phyloP scores from a whole-genome alignment of 1,284 basidiomycete species.

The Phellopilus nigrolimitatus region DNA sequence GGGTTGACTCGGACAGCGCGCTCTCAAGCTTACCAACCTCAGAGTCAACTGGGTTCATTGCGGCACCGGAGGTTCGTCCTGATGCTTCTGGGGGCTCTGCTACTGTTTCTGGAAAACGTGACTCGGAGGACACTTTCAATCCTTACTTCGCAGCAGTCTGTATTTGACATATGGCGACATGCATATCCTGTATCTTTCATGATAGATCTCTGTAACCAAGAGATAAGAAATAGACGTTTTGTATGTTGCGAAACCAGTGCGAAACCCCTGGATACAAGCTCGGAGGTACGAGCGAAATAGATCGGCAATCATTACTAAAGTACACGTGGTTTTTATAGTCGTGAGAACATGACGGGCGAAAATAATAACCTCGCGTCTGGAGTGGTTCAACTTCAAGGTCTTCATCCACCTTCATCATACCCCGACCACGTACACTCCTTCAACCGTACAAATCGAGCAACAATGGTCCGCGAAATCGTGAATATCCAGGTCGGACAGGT shows the following conservation, averaged over 20 bases:
- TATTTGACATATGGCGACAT: neutral
- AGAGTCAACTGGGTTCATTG: too few species aligned
- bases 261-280: too few species aligned
- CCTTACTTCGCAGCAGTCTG: neutral
- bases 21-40: neutral
- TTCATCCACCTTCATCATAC: neutral
- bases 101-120: neutral
- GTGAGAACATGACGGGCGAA: conserved; percentile 5
- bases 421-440: neutral
- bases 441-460: neutral
- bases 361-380: neutral
- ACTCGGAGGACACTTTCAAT: neutral
- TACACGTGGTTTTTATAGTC: conserved; percentile 1
- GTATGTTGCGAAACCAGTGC: neutral
- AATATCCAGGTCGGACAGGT: conserved; percentile 32
- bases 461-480: conserved; percentile 29
- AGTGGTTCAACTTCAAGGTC: neutral
- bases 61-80: too few species aligned
- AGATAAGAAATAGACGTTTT: neutral
- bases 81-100: too few species aligned
- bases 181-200: neutral
- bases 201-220: too few species aligned
- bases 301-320: too few species aligned
- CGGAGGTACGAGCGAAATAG: too few species aligned
- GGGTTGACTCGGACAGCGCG: neutral